Percentiles rank a stretch among this genome's conserved stretches.
These are phyloP conservation scores for Aspergillus pseudotamarii DNA, from an alignment of 2,329 filamentous ascomycete genomes.

Conservation along the genomic window DNA sequence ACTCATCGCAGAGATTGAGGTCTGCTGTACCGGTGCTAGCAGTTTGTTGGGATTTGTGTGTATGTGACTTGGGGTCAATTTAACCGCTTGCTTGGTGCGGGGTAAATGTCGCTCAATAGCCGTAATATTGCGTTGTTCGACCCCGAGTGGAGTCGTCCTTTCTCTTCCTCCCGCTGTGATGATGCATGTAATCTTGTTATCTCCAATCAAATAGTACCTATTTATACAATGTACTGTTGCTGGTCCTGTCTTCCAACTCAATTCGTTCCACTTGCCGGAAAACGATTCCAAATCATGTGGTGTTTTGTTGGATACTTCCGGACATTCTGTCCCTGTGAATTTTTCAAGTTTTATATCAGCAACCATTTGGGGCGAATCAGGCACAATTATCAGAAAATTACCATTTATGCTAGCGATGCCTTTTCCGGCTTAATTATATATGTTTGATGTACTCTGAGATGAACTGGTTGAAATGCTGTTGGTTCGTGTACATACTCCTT, in stretches of 20 bases:
- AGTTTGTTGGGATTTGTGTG: no score
- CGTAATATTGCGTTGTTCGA: neutral
- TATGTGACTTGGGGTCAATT: no score
- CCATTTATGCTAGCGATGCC: neutral
- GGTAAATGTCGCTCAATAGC: neutral
- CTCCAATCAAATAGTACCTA: neutral
- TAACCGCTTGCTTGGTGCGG: no score
- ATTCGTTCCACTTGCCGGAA: neutral
- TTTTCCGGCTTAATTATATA: no score
- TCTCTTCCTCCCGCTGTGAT: neutral
- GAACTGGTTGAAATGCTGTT: no score
- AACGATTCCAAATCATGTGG: neutral
- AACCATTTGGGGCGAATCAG: no score
- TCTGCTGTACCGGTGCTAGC: no score
- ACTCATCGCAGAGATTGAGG: neutral
- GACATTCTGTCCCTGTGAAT: no score
- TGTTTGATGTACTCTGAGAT: no score
- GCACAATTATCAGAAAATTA: neutral
- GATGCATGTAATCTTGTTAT: neutral
- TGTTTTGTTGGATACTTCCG: no score
- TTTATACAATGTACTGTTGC: neutral
- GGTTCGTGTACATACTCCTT: no score
- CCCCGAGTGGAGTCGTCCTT: neutral
- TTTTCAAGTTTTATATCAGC: no score
- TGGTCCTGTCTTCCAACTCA: neutral